Evolutionary conservation across 2,329 filamentous ascomycete genomes (phyloP).

Genomic region (Fusarium citri): DNA sequence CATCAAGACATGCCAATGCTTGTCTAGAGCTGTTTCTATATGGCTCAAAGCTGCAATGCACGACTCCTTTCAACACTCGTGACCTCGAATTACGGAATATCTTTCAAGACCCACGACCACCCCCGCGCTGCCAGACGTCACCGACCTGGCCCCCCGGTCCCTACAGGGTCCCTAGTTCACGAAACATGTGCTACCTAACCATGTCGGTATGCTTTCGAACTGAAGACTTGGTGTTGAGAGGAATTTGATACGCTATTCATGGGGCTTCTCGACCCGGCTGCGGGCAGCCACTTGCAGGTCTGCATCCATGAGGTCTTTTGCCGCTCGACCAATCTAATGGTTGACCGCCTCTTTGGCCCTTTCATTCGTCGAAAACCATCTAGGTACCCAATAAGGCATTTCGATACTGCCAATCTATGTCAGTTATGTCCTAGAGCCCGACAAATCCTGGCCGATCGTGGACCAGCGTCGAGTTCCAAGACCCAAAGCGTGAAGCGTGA

Average conservation of each 20-base stretch:
- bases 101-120: constrained; percentile 19
- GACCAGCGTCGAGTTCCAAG: constrained; percentile 17
- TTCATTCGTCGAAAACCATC: constrained; percentile 36
- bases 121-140: constrained; percentile 43
- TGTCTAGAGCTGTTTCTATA: constrained; percentile 12
- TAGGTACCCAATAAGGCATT: constrained; percentile 26
- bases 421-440: constrained; percentile 27
- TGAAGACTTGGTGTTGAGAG: constrained; percentile 27
- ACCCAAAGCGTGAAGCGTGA: constrained; percentile 37
- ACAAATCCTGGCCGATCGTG: constrained; percentile 27
- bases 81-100: constrained; percentile 32
- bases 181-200: constrained; percentile 34
- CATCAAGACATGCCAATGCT: constrained; percentile 20
- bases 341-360: constrained; percentile 43
- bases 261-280: constrained; percentile 37
- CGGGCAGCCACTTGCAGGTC: constrained; percentile 39
- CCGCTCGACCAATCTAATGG: constrained; percentile 39
- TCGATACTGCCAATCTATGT: constrained; percentile 23
- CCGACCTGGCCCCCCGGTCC: constrained; percentile 22
- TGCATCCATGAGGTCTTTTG: constrained; percentile 34
- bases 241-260: constrained; percentile 30
- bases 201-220: constrained; percentile 30
- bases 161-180: constrained; percentile 11
- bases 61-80: constrained; percentile 32
- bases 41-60: constrained; percentile 10